phyloP scores from a whole-genome alignment of 2,329 filamentous ascomycete genomes.

The Aspergillus versicolor region DNA sequence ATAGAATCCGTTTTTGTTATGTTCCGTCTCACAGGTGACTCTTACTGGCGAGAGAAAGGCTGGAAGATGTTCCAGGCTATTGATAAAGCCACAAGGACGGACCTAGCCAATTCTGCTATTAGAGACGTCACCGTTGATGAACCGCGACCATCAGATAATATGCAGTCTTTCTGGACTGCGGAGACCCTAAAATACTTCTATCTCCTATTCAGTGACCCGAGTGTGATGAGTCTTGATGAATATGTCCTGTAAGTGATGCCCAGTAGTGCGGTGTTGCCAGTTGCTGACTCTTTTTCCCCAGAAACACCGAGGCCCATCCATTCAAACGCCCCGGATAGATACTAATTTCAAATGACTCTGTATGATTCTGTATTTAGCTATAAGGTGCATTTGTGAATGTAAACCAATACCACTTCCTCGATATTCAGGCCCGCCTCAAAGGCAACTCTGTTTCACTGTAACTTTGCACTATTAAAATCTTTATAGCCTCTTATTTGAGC shows the following conservation, averaged over 20 bases:
- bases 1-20: conserved; percentile 80
- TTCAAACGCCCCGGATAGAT: conserved; percentile 23
- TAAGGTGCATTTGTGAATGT: not conserved
- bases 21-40: conserved; percentile 70
- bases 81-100: conserved; percentile 59
- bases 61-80: conserved; percentile 73
- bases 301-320: conserved; percentile 28
- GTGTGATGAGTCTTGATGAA: conserved; percentile 46
- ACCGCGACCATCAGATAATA: conserved; percentile 54
- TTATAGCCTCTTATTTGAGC: not conserved
- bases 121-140: conserved; percentile 60
- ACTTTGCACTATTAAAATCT: not conserved
- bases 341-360: not conserved
- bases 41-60: conserved; percentile 64
- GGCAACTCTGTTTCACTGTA: not conserved
- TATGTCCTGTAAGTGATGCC: conserved; percentile 44
- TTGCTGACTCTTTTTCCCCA: conserved; percentile 1
- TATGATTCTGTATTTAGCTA: not conserved
- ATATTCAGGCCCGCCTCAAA: not conserved
- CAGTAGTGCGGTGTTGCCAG: not conserved
- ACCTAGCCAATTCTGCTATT: conserved; percentile 64
- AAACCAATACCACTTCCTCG: conserved; percentile 12
- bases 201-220: conserved; percentile 46
- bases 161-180: conserved; percentile 73
- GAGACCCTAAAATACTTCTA: conserved; percentile 52